Percentiles rank a stretch among this genome's conserved stretches.
Conservation (phyloP, 371 early-diverging fungal species). For the Mortierella sp. region DNA sequence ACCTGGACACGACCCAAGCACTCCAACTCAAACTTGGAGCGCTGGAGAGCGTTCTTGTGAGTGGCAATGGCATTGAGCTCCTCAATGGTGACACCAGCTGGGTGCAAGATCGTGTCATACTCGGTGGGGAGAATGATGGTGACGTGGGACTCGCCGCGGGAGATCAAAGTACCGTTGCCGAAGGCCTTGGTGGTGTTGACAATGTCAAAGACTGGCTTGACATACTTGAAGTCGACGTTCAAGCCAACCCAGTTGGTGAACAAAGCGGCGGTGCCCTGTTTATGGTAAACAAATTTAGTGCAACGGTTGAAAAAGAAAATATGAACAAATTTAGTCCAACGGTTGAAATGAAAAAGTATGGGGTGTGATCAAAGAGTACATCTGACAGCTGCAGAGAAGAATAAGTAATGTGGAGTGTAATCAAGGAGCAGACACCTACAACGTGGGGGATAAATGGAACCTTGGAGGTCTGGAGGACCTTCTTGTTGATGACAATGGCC, state of each 20-base stretch:
- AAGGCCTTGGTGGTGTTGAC: slow-evolving; percentile 62
- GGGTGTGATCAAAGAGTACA: no score
- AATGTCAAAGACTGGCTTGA: slow-evolving; percentile 65
- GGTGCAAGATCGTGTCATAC: slow-evolving; percentile 65
- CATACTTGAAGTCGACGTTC: slow-evolving; percentile 69
- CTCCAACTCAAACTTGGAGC: slow-evolving; percentile 62
- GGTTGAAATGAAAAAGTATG: background rate
- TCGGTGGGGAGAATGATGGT: slow-evolving; percentile 86
- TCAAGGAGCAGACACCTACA: slow-evolving; percentile 21
- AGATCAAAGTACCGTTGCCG: slow-evolving; percentile 59
- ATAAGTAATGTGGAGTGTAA: background rate
- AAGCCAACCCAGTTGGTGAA: slow-evolving; percentile 72
- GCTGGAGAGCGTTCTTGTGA: slow-evolving; percentile 65
- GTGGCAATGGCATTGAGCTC: slow-evolving; percentile 76
- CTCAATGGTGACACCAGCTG: slow-evolving; percentile 76
- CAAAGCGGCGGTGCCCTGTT: slow-evolving; percentile 30
- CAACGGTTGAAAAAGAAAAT: background rate
- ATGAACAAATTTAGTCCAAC: background rate
- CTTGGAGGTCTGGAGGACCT: slow-evolving; percentile 59
- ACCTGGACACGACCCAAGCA: slow-evolving; percentile 77
- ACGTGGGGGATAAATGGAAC: slow-evolving; percentile 66
- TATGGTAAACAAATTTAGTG: background rate
- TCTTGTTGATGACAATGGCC: slow-evolving; percentile 56
- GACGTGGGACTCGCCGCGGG: slow-evolving; percentile 81
- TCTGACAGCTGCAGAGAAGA: background rate